A percentile compares a stretch with the other conserved stretches of the same genome.
Conservation (phyloP, 495 filamentous ascomycete species). For the Aspergillus campestris region DNA sequence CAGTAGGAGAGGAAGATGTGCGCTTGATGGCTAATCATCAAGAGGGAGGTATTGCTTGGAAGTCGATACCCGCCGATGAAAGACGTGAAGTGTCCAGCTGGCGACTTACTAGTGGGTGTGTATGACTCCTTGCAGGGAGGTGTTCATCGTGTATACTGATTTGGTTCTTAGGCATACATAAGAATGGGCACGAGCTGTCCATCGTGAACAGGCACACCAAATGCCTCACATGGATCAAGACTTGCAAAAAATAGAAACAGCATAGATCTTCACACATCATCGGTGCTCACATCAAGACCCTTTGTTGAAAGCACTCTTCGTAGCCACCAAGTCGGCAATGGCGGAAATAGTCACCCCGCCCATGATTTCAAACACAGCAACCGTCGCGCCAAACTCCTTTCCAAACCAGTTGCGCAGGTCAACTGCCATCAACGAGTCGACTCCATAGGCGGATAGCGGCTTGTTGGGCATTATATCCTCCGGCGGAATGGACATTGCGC, state of each 20-base stretch:
- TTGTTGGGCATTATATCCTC: constrained; percentile 15
- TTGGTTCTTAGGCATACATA: too few relatives aligned
- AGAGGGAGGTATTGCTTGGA: background rate
- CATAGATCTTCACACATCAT: too few relatives aligned
- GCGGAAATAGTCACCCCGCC: background rate
- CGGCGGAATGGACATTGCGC: constrained; percentile 5
- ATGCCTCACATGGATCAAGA: too few relatives aligned
- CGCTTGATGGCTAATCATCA: background rate
- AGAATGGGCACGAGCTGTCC: too few relatives aligned
- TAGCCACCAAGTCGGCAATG: constrained; percentile 4
- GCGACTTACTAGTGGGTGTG: too few relatives aligned
- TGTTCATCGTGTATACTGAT: too few relatives aligned
- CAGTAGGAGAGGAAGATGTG: background rate
- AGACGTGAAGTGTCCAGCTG: too few relatives aligned
- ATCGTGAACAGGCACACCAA: too few relatives aligned
- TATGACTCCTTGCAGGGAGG: too few relatives aligned
- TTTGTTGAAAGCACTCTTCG: constrained; percentile 1
- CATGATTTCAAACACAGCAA: constrained; percentile 39
- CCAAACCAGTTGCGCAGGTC: constrained; percentile 47
- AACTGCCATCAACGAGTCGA: constrained; percentile 48
- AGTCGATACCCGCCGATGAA: too few relatives aligned
- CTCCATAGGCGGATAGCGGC: constrained; percentile 29
- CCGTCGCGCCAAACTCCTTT: constrained; percentile 23
- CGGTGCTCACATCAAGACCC: background rate
- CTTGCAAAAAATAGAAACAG: too few relatives aligned